Evolutionary conservation across 2,329 filamentous ascomycete genomes (phyloP).

Genomic region (Aurifilum marmelostoma): DNA sequence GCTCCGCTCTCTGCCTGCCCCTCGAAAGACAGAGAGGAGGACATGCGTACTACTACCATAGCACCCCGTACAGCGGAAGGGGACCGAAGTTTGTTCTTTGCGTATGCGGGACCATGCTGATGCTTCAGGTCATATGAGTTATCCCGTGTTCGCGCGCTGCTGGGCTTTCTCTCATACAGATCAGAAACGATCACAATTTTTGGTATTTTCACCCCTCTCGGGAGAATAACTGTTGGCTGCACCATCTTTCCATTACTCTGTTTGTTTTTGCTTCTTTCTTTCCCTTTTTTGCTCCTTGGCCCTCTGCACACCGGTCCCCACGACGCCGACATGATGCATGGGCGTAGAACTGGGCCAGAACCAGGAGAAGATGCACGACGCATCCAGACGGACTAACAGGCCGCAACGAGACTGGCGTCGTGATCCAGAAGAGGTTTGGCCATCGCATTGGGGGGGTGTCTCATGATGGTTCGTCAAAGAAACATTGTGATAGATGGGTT

Average conservation of each 20-base stretch:
- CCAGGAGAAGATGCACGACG: not conserved
- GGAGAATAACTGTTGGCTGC: not conserved
- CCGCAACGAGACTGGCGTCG: constrained; percentile 7
- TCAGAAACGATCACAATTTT: not conserved
- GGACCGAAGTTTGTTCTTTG: not conserved
- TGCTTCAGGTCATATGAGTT: constrained; percentile 11
- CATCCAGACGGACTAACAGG: constrained; percentile 1
- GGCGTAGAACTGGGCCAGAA: not conserved
- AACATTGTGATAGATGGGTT: not conserved
- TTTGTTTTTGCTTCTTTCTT: no score
- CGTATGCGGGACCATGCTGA: constrained; percentile 7
- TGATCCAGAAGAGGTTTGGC: not conserved
- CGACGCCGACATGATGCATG: constrained; percentile 7
- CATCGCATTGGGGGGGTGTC: not conserved
- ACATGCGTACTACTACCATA: not conserved
- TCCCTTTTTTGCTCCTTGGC: no score
- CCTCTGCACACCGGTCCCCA: not conserved
- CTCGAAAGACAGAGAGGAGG: no score
- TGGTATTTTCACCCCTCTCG: not conserved
- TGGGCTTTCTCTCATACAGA: not conserved
- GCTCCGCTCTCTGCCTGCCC: constrained; percentile 18
- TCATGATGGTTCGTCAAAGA: not conserved
- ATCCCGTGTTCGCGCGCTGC: not conserved
- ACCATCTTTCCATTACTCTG: not conserved
- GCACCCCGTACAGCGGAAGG: not conserved